Conservation (phyloP, 2,329 filamentous ascomycete genomes). For the Clarireedia paspali region DNA sequence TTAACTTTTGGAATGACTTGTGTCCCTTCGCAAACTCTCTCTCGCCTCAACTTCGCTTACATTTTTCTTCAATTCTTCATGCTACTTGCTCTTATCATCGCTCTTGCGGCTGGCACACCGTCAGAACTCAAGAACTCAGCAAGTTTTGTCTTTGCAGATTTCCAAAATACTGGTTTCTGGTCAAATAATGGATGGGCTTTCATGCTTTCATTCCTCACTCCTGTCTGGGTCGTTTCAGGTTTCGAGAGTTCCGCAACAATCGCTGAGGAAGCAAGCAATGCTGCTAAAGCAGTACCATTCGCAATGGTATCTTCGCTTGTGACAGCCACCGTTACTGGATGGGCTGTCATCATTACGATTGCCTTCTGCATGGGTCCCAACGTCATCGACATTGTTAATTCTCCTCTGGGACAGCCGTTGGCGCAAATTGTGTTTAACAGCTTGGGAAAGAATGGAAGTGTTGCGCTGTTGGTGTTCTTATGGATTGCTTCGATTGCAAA, state of each 20-base stretch:
- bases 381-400: conserved; percentile 37
- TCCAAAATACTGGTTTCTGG: conserved; percentile 27
- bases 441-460: conserved; percentile 43
- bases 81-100: conserved; percentile 25
- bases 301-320: conserved; percentile 28
- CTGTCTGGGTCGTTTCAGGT: conserved; percentile 29
- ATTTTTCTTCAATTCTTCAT: conserved; percentile 27
- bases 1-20: conserved; percentile 29
- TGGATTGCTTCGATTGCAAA: conserved; percentile 27
- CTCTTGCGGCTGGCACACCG: conserved; percentile 25
- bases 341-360: conserved; percentile 50
- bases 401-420: conserved; percentile 43
- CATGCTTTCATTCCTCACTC: conserved; percentile 27
- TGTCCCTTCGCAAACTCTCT: conserved; percentile 22
- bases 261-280: conserved; percentile 28
- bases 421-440: conserved; percentile 52
- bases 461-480: conserved; percentile 30
- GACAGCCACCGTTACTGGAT: conserved; percentile 36
- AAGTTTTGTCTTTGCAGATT: conserved; percentile 25
- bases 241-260: conserved; percentile 28
- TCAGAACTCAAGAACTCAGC: conserved; percentile 23
- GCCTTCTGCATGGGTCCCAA: conserved; percentile 47
- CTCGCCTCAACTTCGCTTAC: conserved; percentile 26
- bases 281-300: conserved; percentile 28
- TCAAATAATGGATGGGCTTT: conserved; percentile 28